Base-by-base conservation (phyloP, 108 stramenopile species). In the Cyclotella baltica region DNA sequence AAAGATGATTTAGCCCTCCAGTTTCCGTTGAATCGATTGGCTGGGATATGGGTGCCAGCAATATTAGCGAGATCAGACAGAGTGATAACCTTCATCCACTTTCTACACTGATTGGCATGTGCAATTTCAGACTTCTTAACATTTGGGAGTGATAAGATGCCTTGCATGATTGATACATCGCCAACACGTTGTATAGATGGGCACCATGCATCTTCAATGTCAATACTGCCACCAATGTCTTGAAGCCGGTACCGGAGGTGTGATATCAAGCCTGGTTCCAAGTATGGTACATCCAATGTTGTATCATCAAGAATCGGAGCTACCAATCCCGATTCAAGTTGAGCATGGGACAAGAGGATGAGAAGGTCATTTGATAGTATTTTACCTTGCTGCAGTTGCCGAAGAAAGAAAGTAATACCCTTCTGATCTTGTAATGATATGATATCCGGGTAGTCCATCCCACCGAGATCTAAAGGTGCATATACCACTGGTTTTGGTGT, bases 171-270 rank as follows among this genome's bases (percentile, higher is more conserved):
- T n/a, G 19, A n/a, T 4, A 52, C n/a, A 52, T 52, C 51, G n/a
- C n/a, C 19, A 52, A 19, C 51, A 29, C 46, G 72, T 52, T 73
- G 72, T 1, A 48, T 19, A 1, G 43, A 2, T 2, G 61, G 72
- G 0, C 57, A 40, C 72, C 72, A 62, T 30, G 37, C 43, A 35
- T 73, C 61, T 23, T 73, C 61, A 10, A 62, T 33, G 35, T 28
- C 59, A 19, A 73, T 73, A 0, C 37, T 23, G 28, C 38, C 72
- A 22, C 62, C 43, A 2, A 73, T 27, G 46, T 62, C 40, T 19
- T 0, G 28, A 2, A 73, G 40, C 13, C 61, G 2, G 2, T 31
- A 9, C 0, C 43, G 59, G 0, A 62, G 18, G 48, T 55, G 34
- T 22, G 1, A 0, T 8, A 73, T 51, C 22, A 46, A 48, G 0